phyloP scores from a whole-genome alignment of 2,329 filamentous ascomycete species.

The Incumbomyces delicatus region DNA sequence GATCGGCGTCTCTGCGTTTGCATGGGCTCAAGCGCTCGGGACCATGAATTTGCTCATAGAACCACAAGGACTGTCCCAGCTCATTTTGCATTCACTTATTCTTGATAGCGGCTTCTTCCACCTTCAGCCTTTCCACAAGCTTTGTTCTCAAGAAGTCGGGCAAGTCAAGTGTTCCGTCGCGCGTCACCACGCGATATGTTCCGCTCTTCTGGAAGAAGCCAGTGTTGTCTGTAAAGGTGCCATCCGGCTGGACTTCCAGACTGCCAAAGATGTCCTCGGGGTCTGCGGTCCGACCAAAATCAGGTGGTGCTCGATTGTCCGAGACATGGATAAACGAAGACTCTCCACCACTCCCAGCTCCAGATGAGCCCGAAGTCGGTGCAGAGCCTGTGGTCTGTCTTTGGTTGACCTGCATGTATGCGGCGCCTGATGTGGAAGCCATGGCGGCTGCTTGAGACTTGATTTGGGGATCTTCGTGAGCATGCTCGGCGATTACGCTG shows the following conservation, averaged over 20 bases:
- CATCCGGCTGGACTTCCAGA: constrained; percentile 49
- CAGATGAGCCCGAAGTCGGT: constrained; percentile 50
- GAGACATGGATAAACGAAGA: constrained; percentile 55
- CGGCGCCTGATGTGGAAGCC: constrained; percentile 44
- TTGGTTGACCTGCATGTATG: constrained; percentile 24
- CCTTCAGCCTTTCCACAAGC: constrained; percentile 37
- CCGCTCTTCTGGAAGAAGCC: constrained; percentile 52
- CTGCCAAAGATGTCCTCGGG: constrained; percentile 59
- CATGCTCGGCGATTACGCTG: constrained; percentile 45
- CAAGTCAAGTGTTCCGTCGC: constrained; percentile 47
- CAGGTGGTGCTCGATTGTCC: constrained; percentile 49
- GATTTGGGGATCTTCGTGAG: constrained; percentile 46
- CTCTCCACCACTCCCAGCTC: constrained; percentile 46
- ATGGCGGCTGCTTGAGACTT: constrained; percentile 51
- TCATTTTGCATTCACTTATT: constrained; percentile 2
- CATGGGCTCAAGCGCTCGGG: background rate
- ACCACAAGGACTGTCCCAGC: background rate
- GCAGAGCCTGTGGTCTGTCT: constrained; percentile 40
- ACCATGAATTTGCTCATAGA: background rate
- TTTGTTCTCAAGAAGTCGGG: constrained; percentile 42
- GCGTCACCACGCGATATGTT: constrained; percentile 52
- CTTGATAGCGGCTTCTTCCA: constrained; percentile 22
- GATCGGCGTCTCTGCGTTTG: too few species aligned
- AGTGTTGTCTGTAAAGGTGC: constrained; percentile 45
- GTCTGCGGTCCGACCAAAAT: constrained; percentile 53